phyloP scores from a whole-genome alignment of 1,284 basidiomycete species.

The Sporisorium reilianum region DNA sequence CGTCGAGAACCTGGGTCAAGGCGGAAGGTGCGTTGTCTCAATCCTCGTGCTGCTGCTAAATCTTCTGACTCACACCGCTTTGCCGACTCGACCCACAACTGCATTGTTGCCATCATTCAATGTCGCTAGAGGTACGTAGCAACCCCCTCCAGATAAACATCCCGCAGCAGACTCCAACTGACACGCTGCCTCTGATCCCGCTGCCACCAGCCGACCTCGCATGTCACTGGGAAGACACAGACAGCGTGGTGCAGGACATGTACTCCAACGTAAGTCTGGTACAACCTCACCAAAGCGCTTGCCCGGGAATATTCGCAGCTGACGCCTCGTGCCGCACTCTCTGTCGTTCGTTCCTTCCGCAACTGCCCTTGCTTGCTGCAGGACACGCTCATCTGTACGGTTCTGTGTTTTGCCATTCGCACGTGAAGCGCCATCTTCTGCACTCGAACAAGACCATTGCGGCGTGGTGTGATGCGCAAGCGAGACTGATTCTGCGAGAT shows the following conservation, averaged over 20 bases:
- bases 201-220: conserved; percentile 48
- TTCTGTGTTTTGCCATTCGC: conserved; percentile 52
- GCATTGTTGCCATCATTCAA: background rate
- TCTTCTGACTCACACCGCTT: background rate
- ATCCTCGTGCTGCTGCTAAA: background rate
- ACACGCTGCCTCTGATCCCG: background rate
- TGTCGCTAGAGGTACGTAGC: conserved; percentile 9
- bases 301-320: background rate
- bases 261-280: conserved; percentile 50
- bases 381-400: conserved; percentile 56
- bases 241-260: conserved; percentile 55
- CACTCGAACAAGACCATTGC: background rate
- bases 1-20: conserved; percentile 60
- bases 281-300: background rate
- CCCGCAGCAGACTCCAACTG: background rate
- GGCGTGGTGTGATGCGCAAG: no score
- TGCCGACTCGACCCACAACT: no score
- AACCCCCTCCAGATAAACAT: background rate
- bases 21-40: conserved; percentile 44
- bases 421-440: conserved; percentile 19
- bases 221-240: conserved; percentile 60
- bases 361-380: no score
- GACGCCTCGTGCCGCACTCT: background rate
- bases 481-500: no score
- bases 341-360: no score